Base-by-base conservation (phyloP, 257 asterid species). In the Hygrophila difformis region DNA sequence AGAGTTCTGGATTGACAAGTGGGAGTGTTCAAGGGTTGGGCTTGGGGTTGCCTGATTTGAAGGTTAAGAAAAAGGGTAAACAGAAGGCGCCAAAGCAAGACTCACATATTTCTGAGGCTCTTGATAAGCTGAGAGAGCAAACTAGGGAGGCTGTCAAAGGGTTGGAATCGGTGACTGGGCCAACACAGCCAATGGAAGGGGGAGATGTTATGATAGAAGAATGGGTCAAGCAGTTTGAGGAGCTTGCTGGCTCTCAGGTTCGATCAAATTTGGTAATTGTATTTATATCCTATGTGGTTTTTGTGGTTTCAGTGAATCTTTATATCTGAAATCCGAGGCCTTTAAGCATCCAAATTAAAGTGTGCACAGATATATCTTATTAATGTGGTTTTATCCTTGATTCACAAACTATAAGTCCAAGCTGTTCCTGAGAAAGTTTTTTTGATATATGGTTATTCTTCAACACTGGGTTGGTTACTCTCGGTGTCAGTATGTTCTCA, bases 201-300 rank as follows among this genome's bases (percentile, higher is more conserved):
- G 81, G 73, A 55, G 97, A 91, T 69, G 72, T 93, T 12, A 80
- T 74, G 93, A 53, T 91, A 77, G 95, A 86, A 59, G 94, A 86
- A 53, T 91, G 87, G 99, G 93, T 80, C 42, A 91, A 91, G 81
- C 99, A 86, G 71, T 91, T 86, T 68, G 99, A 86, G 63, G 96
- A 86, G 74, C 87, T 86, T 59, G 93, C 99, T 52, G 94, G 87
- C 8, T 70, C 95, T 18, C 94, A 82, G 99, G 99, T 91, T 72
- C 9, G n/a, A n/a, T n/a, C n/a, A n/a, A n/a, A n/a, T n/a, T n/a
- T n/a, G n/a, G n/a, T n/a, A n/a, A n/a, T n/a, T n/a, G 69, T 52
- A 14, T 51, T 36, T 17, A 34, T 53, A 17, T 21, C 9, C 22
- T 16, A 24, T 43, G 28, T 39, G 14, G 31, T 6, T 12, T 57